Evolutionary conservation across 148 eudicot species (phyloP), one percentile per base, ranked within the genome.

Genomic region (Rheum nobile): DNA sequence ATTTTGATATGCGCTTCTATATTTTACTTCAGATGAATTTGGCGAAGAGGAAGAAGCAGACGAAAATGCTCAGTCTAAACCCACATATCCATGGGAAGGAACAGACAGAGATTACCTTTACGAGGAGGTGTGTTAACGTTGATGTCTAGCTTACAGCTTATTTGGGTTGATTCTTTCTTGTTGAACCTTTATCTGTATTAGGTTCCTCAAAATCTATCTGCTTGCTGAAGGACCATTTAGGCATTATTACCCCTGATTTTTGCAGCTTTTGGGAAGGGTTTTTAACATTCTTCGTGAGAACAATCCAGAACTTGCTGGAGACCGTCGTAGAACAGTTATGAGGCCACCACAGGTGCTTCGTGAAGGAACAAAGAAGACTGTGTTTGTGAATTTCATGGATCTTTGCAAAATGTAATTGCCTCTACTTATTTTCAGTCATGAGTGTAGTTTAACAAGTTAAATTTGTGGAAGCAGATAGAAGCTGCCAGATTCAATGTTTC

Each of bases 261-360:
- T 82, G 76, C 90, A 91, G 98, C 97, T 94, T 77, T 83, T 89
- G 38, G 98, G 93, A 72, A 88, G 96, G 55, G 98, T 93, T 24
- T 91, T 93, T 81, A 84, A 84, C 78, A 89, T 91, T 72, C 92
- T 93, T 67, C 97, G 95, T 74, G 97, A 93, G 88, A 88, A 91
- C 80, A 93, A 93, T 80, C 98, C 95, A 34, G 98, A 88, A 84
- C 98, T 94, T 82, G 93, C 98, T 35, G 97, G 98, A 75, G 97
- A 91, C 78, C 83, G 98, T 77, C 85, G 96, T 4, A 85, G 97
- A 70, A 95, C 98, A 42, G 97, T 95, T 71, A 91, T 95, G 98
- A 90, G 98, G 80, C 98, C 98, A 47, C 97, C 98, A 35, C 97
- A 91, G 85, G 98, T 95, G 78, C 88, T 91, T 77, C 96, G 97